Evolutionary conservation across 495 filamentous ascomycete species (phyloP), one percentile per base, ranked within the genome.

Genomic region (Amorphotheca resinae): DNA sequence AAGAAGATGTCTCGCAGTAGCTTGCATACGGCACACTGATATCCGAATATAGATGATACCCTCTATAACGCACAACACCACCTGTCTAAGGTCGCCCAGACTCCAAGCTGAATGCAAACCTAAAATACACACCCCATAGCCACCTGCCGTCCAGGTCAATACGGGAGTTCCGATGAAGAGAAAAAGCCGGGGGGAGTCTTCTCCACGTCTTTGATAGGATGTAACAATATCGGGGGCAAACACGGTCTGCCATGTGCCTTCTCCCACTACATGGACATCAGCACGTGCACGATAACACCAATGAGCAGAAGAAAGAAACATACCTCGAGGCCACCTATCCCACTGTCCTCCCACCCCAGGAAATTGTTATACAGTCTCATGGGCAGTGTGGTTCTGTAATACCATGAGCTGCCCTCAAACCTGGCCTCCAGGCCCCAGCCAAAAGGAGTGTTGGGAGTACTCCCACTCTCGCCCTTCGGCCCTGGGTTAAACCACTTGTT

Each of bases 401-500:
- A 76, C 76, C 74, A 81, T 21, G 73, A 76, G 38, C 57, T 63
- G 28, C 72, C 73, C 44, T 64, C 57, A 47, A 74, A 78, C 18
- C 76, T 66, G 0, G 64, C 60, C 49, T 78, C 74, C 37, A 66
- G 58, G 9, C 65, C 66, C 64, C 59, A 66, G 25, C 68, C 66
- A 55, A 70, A 69, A 21, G 71, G 55, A 40, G 60, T 65, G 22
- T 70, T 64, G 15, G 64, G 54, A 37, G 63, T 59, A 35, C 46
- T 42, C 39, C 70, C 69, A 22, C 59, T 60, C 46, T 67, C 62
- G 1, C 67, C 67, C 34, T 60, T 63, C 11, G 59, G 64, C 3
- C 69, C 67, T 0, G 74, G 65, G 44, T 87, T 85, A 60, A 82
- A 81, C 52, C 71, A 73, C 37, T 58, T 65, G 8, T 74, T 68